Percentiles rank a stretch among this genome's conserved stretches.
phyloP scores from a whole-genome alignment of 176 grass and related monocot species.

The Carex pumila region DNA sequence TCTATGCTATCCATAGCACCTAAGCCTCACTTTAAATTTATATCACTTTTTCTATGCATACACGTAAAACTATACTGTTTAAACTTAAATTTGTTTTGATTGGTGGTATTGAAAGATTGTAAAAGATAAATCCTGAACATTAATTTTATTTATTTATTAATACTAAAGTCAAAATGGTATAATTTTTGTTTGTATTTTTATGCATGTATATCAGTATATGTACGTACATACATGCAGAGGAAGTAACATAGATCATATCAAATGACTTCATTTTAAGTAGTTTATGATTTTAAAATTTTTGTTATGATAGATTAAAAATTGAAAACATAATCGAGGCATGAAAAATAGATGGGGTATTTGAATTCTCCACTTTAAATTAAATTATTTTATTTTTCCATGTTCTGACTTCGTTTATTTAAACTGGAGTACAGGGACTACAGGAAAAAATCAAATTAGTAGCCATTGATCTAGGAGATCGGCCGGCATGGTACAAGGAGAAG shows the following conservation, averaged over 20 bases:
- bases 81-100: too few species aligned
- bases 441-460: constrained; percentile 45
- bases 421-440: constrained; percentile 42
- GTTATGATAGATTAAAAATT: background rate
- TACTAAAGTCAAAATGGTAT: too few species aligned
- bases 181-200: too few species aligned
- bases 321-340: background rate
- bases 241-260: too few species aligned
- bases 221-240: too few species aligned
- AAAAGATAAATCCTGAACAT: background rate
- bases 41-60: too few species aligned
- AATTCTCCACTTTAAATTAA: background rate
- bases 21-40: too few species aligned
- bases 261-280: too few species aligned
- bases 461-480: constrained; percentile 44
- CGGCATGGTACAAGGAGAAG: constrained; percentile 81
- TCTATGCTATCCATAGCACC: too few species aligned
- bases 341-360: background rate
- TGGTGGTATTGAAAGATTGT: too few species aligned
- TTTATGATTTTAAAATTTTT: background rate
- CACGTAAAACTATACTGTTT: too few species aligned
- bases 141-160: background rate
- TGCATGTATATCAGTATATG: too few species aligned
- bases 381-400: background rate
- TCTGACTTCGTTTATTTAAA: background rate